These are phyloP conservation scores for Drosera capensis DNA, from an alignment of 148 eudicot species.

Conservation along the genomic window DNA sequence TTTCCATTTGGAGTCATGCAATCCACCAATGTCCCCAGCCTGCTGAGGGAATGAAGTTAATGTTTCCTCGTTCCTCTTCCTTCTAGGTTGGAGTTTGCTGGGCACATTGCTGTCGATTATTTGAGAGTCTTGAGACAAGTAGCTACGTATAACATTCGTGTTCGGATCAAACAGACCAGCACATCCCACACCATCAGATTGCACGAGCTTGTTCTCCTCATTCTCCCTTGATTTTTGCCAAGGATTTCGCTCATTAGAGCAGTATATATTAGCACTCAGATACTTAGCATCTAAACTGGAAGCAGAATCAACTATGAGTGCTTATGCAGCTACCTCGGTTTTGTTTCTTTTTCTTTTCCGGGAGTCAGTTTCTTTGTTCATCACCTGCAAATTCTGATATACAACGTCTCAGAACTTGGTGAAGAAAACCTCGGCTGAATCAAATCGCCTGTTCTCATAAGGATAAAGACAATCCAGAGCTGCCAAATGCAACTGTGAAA, in stretches of 20 bases:
- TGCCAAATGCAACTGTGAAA: conserved; percentile 34
- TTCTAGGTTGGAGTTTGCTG: no score
- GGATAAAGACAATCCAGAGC: conserved; percentile 38
- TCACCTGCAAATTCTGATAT: conserved; percentile 17
- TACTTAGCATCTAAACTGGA: no score
- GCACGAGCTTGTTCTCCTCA: no score
- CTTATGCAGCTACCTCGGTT: not conserved
- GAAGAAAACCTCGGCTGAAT: conserved; percentile 25
- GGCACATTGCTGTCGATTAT: no score
- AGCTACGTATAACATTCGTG: no score
- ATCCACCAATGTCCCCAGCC: not conserved
- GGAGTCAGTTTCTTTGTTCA: not conserved
- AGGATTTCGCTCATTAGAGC: no score
- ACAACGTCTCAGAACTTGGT: conserved; percentile 30
- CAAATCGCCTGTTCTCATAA: conserved; percentile 19
- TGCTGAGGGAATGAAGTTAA: not conserved
- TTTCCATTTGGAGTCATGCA: conserved; percentile 29
- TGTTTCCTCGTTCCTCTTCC: conserved; percentile 1
- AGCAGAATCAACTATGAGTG: no score
- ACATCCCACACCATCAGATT: no score
- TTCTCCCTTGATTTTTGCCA: no score
- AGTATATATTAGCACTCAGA: no score
- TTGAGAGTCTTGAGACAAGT: no score
- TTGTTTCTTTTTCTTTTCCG: not conserved
- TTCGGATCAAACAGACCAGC: no score